Evolutionary conservation across 2,329 filamentous ascomycete genomes (phyloP).

Genomic region (Hymenotorrendiella dingleyae): DNA sequence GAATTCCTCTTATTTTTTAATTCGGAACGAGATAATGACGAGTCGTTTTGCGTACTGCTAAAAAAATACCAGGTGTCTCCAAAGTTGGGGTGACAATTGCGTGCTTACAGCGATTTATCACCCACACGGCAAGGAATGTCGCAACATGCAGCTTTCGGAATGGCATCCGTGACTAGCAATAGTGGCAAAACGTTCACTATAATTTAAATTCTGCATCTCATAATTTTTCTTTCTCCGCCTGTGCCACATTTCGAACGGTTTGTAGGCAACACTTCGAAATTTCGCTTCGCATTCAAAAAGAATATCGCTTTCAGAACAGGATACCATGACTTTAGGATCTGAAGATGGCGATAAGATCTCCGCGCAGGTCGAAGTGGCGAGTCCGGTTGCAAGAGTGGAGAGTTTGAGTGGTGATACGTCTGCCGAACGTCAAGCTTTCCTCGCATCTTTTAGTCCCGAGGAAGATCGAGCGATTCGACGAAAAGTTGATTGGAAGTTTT

Average conservation of each 20-base stretch:
- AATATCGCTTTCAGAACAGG: background rate
- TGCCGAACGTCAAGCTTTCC: constrained; percentile 25
- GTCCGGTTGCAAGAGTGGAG: constrained; percentile 1
- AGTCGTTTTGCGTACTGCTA: too few relatives aligned
- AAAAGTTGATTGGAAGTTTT: constrained; percentile 36
- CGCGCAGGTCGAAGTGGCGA: background rate
- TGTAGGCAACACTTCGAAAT: background rate
- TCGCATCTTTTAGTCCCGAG: constrained; percentile 34
- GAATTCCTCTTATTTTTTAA: too few relatives aligned
- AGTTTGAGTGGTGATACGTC: constrained; percentile 13
- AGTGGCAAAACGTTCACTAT: background rate
- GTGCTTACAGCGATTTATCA: constrained; percentile 15
- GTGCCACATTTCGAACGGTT: too few relatives aligned
- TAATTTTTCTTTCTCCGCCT: background rate
- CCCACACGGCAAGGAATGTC: constrained; percentile 3
- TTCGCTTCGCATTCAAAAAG: too few relatives aligned
- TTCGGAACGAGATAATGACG: too few relatives aligned
- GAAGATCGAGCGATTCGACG: constrained; percentile 35
- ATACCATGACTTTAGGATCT: constrained; percentile 1
- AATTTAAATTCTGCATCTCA: background rate
- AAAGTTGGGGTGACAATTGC: too few relatives aligned
- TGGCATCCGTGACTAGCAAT: background rate
- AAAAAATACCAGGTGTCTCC: too few relatives aligned
- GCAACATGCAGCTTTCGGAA: background rate
- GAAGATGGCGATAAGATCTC: constrained; percentile 9